These are phyloP conservation scores for Trypanosoma rangeli DNA, from an alignment of 208 protist species.

Conservation along the genomic window DNA sequence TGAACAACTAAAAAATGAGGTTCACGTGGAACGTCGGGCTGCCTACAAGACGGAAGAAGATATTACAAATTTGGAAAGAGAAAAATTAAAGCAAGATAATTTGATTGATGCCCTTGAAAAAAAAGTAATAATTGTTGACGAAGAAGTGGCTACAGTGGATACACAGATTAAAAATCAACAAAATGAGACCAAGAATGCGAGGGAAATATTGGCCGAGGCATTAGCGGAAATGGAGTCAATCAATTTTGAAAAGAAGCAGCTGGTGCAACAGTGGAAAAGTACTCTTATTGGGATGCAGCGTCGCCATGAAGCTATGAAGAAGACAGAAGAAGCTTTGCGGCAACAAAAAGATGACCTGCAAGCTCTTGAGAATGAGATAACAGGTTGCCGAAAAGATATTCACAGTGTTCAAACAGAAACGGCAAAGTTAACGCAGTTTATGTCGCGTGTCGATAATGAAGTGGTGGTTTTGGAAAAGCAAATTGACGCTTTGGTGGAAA, in stretches of 20 bases:
- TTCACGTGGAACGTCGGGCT: conserved; percentile 92
- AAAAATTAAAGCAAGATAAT: conserved; percentile 93
- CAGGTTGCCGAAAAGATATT: conserved; percentile 87
- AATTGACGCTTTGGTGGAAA: conserved; percentile 79
- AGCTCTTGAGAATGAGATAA: conserved; percentile 93
- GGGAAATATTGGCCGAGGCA: conserved; percentile 91
- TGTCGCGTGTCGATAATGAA: conserved; percentile 93
- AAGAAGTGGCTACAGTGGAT: conserved; percentile 77
- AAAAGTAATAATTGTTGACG: conserved; percentile 80
- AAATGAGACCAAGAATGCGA: conserved; percentile 87
- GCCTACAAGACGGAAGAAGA: conserved; percentile 96
- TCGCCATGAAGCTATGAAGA: conserved; percentile 92
- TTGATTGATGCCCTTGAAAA: conserved; percentile 89
- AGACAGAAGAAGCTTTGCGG: conserved; percentile 91
- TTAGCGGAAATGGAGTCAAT: conserved; percentile 94
- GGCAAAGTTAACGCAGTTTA: conserved; percentile 86
- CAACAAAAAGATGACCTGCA: conserved; percentile 91
- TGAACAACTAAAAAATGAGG: conserved; percentile 92
- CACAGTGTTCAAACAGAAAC: conserved; percentile 82
- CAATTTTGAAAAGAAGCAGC: conserved; percentile 94
- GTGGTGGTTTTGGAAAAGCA: conserved; percentile 88
- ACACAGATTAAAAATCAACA: conserved; percentile 88
- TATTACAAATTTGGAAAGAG: conserved; percentile 91
- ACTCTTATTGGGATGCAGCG: conserved; percentile 93
- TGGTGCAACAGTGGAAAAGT: conserved; percentile 94